phyloP scores from a whole-genome alignment of 306 rosid species.

The Quercus aquifolioides region DNA sequence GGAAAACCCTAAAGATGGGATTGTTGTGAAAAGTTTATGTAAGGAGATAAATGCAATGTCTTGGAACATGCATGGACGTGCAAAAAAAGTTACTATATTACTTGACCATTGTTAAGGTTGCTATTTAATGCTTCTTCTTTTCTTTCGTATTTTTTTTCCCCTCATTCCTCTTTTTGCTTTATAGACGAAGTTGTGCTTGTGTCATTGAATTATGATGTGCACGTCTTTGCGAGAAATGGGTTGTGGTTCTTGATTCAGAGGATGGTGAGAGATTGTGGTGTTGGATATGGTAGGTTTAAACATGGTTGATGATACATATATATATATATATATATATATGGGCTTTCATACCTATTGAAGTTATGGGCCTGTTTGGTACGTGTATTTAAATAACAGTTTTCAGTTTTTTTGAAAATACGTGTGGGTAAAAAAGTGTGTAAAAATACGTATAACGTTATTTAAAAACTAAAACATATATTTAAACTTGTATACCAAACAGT shows the following conservation, averaged over 20 bases:
- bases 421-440: rapidly evolving
- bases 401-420: too few relatives aligned
- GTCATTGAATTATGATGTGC: conserved; percentile 34
- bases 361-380: not conserved
- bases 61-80: conserved; percentile 36
- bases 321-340: conserved; percentile 11
- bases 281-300: conserved; percentile 17
- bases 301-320: conserved; percentile 12
- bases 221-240: conserved; percentile 32
- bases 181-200: conserved; percentile 25
- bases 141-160: conserved; percentile 3
- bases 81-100: conserved; percentile 31
- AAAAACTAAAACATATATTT: too few relatives aligned
- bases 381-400: too few relatives aligned
- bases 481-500: too few relatives aligned
- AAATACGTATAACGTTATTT: too few relatives aligned
- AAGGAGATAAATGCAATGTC: conserved; percentile 33
- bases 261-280: conserved; percentile 24
- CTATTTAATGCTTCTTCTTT: conserved; percentile 30
- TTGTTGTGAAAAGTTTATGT: conserved; percentile 9
- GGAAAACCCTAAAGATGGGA: conserved; percentile 13
- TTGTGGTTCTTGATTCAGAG: conserved; percentile 17
- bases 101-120: conserved; percentile 23
- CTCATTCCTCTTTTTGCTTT: conserved; percentile 18
- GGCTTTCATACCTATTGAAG: conserved; percentile 24